Evolutionary conservation across 192 early-diverging fungal species (phyloP), one percentile per base, ranked within the genome.

Genomic region (Glomus cerebriforme): DNA sequence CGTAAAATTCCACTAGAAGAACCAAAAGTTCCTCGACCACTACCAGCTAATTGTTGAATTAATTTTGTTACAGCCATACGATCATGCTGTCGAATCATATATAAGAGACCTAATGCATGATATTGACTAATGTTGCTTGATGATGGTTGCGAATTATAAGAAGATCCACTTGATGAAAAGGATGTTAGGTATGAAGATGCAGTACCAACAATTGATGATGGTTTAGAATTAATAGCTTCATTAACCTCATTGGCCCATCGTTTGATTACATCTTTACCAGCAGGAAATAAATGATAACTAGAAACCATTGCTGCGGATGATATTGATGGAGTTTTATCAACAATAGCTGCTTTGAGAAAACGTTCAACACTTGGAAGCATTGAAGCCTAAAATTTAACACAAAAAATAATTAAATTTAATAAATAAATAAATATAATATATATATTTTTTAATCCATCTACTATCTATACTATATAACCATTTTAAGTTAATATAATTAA

Each of bases 21-120:
- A 3, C 90, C 87, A 81, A 88, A 87, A 58, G 85, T 78, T 32
- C 83, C 70, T 35, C 81, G 76, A 31, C 85, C 79, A 43, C 76
- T 81, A 27, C 87, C 89, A 37, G 95, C 89, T 81, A 96, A 95
- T 68, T 90, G 91, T 80, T 98, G 97, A 29, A 98, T 94, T 71
- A 99, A 79, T 86, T 99, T 99, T 81, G 94, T 90, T 65, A 99
- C 95, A 10, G 98, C 98, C 97, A 99, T 98, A 47, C 94, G 90
- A 87, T 99, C 98, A 81, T 98, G 96, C 82, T 97, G 95, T 15
- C 96, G 89, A 73, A 99, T 98, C 66, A 92, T 91, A 80, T 97
- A 99, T 84, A 99, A 81, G 10, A 99, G 86, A 3, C 97, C 98
- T 17, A 98, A 82, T n/a, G 98, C 97, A 80, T 99, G 98, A 85